These are phyloP conservation scores for Hericium rajendrae DNA, from an alignment of 768 basidiomycete genomes.

Conservation along the genomic window DNA sequence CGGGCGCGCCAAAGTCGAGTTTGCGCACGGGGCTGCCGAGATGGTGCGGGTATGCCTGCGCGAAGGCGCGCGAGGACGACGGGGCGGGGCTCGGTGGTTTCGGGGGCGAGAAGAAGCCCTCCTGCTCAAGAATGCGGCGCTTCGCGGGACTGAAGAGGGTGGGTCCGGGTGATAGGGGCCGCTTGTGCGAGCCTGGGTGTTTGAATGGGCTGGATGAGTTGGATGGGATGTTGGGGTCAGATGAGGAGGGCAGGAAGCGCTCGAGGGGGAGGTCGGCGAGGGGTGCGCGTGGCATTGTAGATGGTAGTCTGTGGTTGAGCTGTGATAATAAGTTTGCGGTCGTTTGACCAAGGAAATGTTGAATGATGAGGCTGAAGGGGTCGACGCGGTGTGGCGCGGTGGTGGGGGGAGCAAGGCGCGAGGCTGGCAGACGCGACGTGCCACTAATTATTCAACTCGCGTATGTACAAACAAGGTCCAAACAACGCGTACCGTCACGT, in stretches of 20 bases:
- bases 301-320: neutral
- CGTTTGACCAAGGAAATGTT: too few relatives aligned
- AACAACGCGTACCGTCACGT: neutral
- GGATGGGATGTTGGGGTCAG: neutral
- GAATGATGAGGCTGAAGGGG: neutral
- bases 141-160: slow-evolving; percentile 13
- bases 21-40: neutral
- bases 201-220: neutral
- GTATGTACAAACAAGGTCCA: neutral
- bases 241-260: neutral
- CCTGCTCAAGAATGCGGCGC: slow-evolving; percentile 14
- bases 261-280: slow-evolving; percentile 13
- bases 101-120: slow-evolving; percentile 8
- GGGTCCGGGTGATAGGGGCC: slow-evolving; percentile 10
- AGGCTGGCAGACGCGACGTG: neutral
- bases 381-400: neutral
- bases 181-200: slow-evolving; percentile 4
- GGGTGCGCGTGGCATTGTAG: slow-evolving; percentile 6
- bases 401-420: neutral
- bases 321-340: too few relatives aligned
- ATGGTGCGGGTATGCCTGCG: slow-evolving; percentile 1
- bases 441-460: neutral
- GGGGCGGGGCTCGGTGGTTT: slow-evolving; percentile 3
- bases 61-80: neutral
- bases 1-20: slow-evolving; percentile 1